Evolutionary conservation across 495 filamentous ascomycete species (phyloP).

Genomic region (Baudoinia panamericana): DNA sequence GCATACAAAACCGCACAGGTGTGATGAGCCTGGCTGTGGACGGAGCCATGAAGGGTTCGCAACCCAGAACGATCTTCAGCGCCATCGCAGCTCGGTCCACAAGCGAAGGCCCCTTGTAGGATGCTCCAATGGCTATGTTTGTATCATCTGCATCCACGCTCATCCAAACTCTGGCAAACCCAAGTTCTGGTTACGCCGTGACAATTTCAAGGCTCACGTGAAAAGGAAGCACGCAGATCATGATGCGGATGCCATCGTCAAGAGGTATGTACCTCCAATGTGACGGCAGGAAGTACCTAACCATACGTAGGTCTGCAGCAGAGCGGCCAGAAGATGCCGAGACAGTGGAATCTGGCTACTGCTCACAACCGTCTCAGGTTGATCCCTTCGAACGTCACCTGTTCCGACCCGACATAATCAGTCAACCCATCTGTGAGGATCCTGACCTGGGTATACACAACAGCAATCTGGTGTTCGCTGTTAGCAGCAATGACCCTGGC

Average conservation of each 20-base stretch:
- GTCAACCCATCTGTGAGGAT: background rate
- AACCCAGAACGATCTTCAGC: constrained; percentile 21
- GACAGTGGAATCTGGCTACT: constrained; percentile 9
- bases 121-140: constrained; percentile 9
- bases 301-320: constrained; percentile 12
- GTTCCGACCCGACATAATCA: too few relatives aligned
- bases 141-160: constrained; percentile 13
- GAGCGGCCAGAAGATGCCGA: constrained; percentile 1
- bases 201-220: constrained; percentile 86
- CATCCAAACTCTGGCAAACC: background rate
- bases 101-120: constrained; percentile 7
- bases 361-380: background rate
- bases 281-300: constrained; percentile 16
- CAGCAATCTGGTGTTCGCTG: too few relatives aligned
- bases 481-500: too few relatives aligned
- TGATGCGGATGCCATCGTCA: constrained; percentile 39
- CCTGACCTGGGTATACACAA: too few relatives aligned
- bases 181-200: constrained; percentile 76
- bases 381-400: constrained; percentile 4
- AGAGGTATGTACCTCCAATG: constrained; percentile 34
- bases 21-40: constrained; percentile 13
- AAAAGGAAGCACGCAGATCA: constrained; percentile 58
- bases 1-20: constrained; percentile 17
- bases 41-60: constrained; percentile 18
- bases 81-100: constrained; percentile 19